Evolutionary conservation across 176 grass and related monocot genomes (phyloP), one percentile per base, ranked within the genome.

Genomic region (Oryza meyeriana): DNA sequence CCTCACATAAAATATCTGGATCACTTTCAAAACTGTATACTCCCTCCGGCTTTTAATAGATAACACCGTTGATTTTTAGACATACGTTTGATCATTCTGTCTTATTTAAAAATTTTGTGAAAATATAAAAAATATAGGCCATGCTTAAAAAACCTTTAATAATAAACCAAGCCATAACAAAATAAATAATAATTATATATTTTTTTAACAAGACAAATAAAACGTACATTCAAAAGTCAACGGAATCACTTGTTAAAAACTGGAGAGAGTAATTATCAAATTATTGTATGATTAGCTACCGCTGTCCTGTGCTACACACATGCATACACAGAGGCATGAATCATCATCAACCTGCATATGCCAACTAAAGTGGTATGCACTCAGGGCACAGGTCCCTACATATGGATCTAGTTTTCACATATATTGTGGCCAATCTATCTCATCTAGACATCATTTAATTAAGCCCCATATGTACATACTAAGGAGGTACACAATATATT

Each of bases 351-450:
- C n/a, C 66, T 65, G 66, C 79, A 57, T 32, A 41, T 57, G 85
- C 79, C 39, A 25, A 69, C 66, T 72, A 65, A 77, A 83, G 86
- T 83, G 80, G 86, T 74, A 63, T 47, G 74, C 73, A 88, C 80
- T 88, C 79, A 58, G 74, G 66, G 44, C 20, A 20, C 84, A 80
- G 18, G 33, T 27, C 44, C 26, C 45, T 22, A n/a, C 52, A 57
- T 57, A 57, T 57, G 84, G 31, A 44, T 61, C 59, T 32, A 18
- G 8, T 27, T 6, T 52, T 74, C 76, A 42, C 42, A 66, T 64
- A 33, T n/a, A 74, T 55, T 22, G 17, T 12, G 0, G 9, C 42
- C 2, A 41, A 55, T 74, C 45, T 74, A 55, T 74, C 45, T 74
- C 26, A 20, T 32, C 26, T 30, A 4, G 12, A 44, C 44, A 26